Conservation (phyloP, 2,329 filamentous ascomycete genomes). For the Hymenoscyphus fraxineus region DNA sequence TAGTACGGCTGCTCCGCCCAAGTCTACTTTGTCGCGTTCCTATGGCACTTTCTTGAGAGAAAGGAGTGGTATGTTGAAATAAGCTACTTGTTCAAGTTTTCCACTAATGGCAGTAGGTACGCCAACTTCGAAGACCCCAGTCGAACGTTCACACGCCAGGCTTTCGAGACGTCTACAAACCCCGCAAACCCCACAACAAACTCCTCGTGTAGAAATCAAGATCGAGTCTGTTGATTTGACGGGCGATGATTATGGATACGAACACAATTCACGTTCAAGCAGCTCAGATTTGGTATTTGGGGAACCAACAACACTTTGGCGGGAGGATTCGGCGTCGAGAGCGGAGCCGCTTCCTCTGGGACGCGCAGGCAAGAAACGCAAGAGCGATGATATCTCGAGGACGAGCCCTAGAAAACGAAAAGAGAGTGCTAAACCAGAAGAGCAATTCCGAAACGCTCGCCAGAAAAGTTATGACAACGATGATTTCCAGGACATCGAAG, state of each 20-base stretch:
- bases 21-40: background rate
- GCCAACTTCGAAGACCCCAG: constrained; percentile 20
- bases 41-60: constrained; percentile 19
- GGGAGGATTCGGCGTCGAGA: constrained; percentile 28
- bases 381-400: constrained; percentile 32
- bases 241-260: constrained; percentile 24
- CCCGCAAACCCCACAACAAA: constrained; percentile 35
- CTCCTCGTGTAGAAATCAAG: constrained; percentile 22
- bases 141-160: constrained; percentile 16
- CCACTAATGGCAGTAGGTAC: constrained; percentile 22
- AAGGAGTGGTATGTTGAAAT: constrained; percentile 19
- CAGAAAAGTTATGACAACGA: constrained; percentile 11
- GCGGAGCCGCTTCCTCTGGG: constrained; percentile 25
- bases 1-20: constrained; percentile 14
- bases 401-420: constrained; percentile 16
- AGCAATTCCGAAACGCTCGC: constrained; percentile 7
- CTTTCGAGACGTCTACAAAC: constrained; percentile 26
- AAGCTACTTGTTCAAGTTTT: background rate
- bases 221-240: constrained; percentile 35
- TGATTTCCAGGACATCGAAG: constrained; percentile 35
- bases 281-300: constrained; percentile 26
- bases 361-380: constrained; percentile 32
- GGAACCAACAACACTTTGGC: constrained; percentile 26
- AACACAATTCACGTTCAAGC: constrained; percentile 22
- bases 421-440: constrained; percentile 1